A percentile compares a stretch with the other conserved stretches of the same genome.
phyloP scores from a whole-genome alignment of 306 rosid species.

The Vigna nakashimae region DNA sequence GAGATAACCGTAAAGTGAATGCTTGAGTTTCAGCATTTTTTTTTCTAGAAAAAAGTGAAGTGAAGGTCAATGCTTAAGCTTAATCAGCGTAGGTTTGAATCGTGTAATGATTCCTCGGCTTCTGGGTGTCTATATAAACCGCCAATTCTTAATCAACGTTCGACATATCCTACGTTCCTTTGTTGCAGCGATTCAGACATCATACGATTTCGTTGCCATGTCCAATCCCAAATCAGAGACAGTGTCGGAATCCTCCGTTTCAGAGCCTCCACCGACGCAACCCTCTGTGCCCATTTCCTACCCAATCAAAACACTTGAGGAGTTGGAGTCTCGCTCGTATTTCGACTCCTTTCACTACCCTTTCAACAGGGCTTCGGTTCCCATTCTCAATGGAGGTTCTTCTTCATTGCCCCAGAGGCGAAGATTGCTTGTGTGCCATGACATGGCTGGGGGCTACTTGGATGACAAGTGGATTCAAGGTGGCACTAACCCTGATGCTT shows the following conservation, averaged over 20 bases:
- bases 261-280: conserved; percentile 53
- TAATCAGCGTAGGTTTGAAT: neutral
- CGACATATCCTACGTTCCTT: conserved; percentile 42
- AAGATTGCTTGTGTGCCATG: conserved; percentile 86
- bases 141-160: conserved; percentile 36
- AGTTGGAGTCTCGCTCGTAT: conserved; percentile 74
- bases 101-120: conserved; percentile 35
- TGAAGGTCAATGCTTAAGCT: neutral
- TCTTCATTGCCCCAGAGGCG: conserved; percentile 67
- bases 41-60: neutral
- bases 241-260: conserved; percentile 29
- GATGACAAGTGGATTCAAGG: conserved; percentile 97
- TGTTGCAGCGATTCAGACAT: neutral
- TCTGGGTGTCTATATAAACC: conserved; percentile 45
- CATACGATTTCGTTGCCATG: conserved; percentile 44
- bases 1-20: neutral
- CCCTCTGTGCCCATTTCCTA: conserved; percentile 80
- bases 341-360: conserved; percentile 88
- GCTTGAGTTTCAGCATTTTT: neutral
- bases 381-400: conserved; percentile 41
- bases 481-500: conserved; percentile 79
- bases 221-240: conserved; percentile 42
- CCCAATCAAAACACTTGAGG: conserved; percentile 83
- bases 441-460: conserved; percentile 83
- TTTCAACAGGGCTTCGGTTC: conserved; percentile 73